phyloP scores from a whole-genome alignment of 2,329 filamentous ascomycete species.

The Rachicladosporium sp. region DNA sequence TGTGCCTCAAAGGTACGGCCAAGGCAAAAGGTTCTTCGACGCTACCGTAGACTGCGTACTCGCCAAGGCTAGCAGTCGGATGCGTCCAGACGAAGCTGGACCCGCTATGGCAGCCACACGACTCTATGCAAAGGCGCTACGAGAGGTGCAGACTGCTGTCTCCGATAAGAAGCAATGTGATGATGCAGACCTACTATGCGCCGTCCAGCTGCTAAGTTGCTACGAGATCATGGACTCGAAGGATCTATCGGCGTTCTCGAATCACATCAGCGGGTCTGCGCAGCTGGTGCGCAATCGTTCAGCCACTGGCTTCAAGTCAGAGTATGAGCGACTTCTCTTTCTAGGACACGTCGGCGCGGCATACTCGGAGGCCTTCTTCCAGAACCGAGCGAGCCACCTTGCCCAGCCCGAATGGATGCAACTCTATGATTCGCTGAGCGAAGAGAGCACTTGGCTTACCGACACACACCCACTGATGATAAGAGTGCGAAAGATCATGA shows the following conservation, averaged over 20 bases:
- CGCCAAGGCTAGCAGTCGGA: slow-evolving; percentile 9
- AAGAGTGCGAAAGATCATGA: slow-evolving; percentile 12
- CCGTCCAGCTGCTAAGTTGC: slow-evolving; percentile 11
- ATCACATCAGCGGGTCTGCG: slow-evolving; percentile 23
- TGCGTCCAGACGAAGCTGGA: background rate
- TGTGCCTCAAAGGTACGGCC: slow-evolving; percentile 14
- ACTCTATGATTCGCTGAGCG: slow-evolving; percentile 12
- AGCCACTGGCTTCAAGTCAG: slow-evolving; percentile 19
- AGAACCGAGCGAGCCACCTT: slow-evolving; percentile 18
- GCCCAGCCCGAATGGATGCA: slow-evolving; percentile 20
- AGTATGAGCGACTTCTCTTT: slow-evolving; percentile 27
- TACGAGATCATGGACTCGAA: slow-evolving; percentile 22
- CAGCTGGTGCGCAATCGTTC: slow-evolving; percentile 22
- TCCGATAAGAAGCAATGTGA: slow-evolving; percentile 2
- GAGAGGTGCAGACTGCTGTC: slow-evolving; percentile 10
- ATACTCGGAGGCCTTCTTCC: slow-evolving; percentile 14
- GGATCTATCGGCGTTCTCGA: slow-evolving; percentile 20
- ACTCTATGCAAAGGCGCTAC: slow-evolving; percentile 14
- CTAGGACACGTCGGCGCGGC: slow-evolving; percentile 24
- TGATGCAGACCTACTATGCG: slow-evolving; percentile 15
- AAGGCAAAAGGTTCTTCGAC: slow-evolving; percentile 10
- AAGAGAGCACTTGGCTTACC: slow-evolving; percentile 9
- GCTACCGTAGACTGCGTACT: slow-evolving; percentile 14
- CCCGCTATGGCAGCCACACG: slow-evolving; percentile 1
- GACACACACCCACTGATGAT: slow-evolving; percentile 14